Evolutionary conservation across 805 yeast genomes (phyloP).

Genomic region (Metschnikowia gelsemii): DNA sequence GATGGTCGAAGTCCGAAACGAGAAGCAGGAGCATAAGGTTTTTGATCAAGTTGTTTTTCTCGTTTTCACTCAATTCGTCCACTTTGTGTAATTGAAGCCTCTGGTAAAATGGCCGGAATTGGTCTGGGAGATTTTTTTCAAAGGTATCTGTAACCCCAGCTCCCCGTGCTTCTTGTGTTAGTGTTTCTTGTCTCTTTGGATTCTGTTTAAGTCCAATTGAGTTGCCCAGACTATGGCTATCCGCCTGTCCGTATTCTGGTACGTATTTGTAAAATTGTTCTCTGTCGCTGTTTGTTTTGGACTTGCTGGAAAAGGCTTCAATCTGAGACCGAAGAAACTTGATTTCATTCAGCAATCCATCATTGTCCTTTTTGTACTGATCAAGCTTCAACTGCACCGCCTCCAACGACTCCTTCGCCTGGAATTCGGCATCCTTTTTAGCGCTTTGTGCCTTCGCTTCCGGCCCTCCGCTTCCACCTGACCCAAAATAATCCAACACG

Average conservation of each 20-base stretch:
- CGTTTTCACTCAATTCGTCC: conserved; percentile 29
- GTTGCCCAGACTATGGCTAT: too few species aligned
- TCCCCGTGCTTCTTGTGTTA: neutral
- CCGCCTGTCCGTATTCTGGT: neutral
- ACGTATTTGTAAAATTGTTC: neutral
- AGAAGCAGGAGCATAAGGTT: conserved; percentile 35
- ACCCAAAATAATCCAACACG: conserved; percentile 5
- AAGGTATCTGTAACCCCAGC: neutral
- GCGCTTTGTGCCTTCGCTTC: neutral
- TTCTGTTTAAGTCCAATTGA: too few species aligned
- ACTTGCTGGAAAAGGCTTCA: conserved; percentile 19
- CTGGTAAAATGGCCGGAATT: conserved; percentile 27
- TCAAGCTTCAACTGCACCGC: conserved; percentile 12
- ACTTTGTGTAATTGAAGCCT: conserved; percentile 29
- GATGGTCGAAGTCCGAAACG: conserved; percentile 30
- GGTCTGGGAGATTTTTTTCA: conserved; percentile 20
- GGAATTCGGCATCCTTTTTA: neutral
- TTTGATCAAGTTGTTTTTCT: conserved; percentile 34
- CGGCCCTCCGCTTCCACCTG: neutral
- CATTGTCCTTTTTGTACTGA: conserved; percentile 18
- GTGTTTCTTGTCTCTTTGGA: neutral
- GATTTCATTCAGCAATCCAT: conserved; percentile 21
- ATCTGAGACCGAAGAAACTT: conserved; percentile 12
- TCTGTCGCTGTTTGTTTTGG: neutral
- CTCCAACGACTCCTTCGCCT: conserved; percentile 1